Percentiles rank a stretch among this genome's conserved stretches.
phyloP scores from a whole-genome alignment of 768 basidiomycete genomes.

The Collybiopsis confluens region DNA sequence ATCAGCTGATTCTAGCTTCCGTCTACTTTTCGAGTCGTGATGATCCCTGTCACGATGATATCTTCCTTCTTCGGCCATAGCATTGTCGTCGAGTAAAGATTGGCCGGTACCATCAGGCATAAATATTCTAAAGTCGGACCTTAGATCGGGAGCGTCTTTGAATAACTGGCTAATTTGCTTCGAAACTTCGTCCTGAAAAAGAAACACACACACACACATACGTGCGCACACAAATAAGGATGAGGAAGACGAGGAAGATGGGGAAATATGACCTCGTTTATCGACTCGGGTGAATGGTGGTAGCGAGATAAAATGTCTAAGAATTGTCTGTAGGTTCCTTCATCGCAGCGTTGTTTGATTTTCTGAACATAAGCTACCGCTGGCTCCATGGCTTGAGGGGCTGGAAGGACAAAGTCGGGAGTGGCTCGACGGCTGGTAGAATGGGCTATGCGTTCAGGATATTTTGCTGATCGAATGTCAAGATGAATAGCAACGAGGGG shows the following conservation, averaged over 20 bases:
- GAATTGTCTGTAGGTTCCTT: constrained; percentile 81
- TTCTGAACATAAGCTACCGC: constrained; percentile 96
- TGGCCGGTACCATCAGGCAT: constrained; percentile 57
- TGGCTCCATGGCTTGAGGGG: constrained; percentile 50
- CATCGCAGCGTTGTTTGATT: constrained; percentile 91
- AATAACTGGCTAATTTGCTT: constrained; percentile 66
- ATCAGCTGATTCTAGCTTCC: constrained; percentile 39
- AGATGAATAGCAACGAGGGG: neutral
- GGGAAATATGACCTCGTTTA: constrained; percentile 46
- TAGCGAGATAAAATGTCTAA: constrained; percentile 69
- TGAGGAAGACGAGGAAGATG: too few species aligned
- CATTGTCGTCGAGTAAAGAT: constrained; percentile 40
- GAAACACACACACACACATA: too few species aligned
- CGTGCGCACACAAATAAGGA: too few species aligned
- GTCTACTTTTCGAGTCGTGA: constrained; percentile 36
- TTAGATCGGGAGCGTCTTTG: constrained; percentile 71
- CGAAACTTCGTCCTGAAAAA: constrained; percentile 58
- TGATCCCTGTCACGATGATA: constrained; percentile 4
- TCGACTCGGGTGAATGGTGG: constrained; percentile 54
- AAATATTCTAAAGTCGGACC: constrained; percentile 71
- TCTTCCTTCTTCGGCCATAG: constrained; percentile 1
- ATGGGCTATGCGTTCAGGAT: constrained; percentile 11
- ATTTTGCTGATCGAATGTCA: constrained; percentile 15
- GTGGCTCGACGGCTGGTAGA: constrained; percentile 15
- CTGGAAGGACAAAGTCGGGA: constrained; percentile 34